Conservation (phyloP, 257 asterid genomes). For the Lycium ferocissimum region DNA sequence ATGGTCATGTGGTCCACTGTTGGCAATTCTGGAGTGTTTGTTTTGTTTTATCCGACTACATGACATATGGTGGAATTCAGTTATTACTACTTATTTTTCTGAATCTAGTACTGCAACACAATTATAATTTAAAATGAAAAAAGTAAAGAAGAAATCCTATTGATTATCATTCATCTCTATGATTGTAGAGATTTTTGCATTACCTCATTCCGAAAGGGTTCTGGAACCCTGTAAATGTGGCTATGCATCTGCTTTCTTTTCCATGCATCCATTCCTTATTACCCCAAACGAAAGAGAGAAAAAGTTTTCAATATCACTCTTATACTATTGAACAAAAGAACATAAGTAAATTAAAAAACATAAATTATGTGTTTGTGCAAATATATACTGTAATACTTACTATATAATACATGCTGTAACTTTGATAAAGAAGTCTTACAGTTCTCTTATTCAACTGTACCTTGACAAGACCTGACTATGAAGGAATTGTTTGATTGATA, state of each 20-base stretch:
- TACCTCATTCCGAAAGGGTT: conserved; percentile 79
- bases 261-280: conserved; percentile 84
- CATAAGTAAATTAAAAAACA: neutral
- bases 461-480: neutral
- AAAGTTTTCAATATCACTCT: neutral
- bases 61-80: neutral
- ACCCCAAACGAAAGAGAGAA: neutral
- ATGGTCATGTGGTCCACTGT: neutral
- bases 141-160: neutral
- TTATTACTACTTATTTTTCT: no score
- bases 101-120: no score
- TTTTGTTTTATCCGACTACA: neutral
- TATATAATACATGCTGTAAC: neutral
- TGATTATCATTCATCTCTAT: neutral
- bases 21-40: neutral
- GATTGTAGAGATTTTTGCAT: conserved; percentile 25
- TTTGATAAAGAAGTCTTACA: neutral
- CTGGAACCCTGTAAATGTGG: conserved; percentile 81
- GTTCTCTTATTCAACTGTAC: neutral
- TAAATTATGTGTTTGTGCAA: neutral
- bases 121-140: neutral
- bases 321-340: neutral
- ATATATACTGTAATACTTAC: neutral
- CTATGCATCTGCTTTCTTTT: conserved; percentile 80
- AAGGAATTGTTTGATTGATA: conserved; percentile 10